A percentile compares a stretch with the other conserved stretches of the same genome.
These are phyloP conservation scores for Mangifera indica DNA, from an alignment of 345 rosid genomes.

Conservation along the genomic window DNA sequence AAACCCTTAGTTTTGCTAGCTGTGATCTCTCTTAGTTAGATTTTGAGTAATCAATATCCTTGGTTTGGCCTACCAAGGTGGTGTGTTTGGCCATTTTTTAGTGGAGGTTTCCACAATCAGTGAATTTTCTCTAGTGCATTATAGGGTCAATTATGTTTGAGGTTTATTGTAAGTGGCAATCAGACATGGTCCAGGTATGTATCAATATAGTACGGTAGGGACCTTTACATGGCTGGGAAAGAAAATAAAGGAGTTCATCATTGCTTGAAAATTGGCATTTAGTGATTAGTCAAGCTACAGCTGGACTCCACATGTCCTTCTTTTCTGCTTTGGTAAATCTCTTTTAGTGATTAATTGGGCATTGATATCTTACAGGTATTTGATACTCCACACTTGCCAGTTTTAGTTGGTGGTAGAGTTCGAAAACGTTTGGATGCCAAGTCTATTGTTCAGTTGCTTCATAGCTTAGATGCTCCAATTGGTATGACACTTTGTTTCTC, in stretches of 20 bases:
- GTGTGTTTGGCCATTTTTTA: too few relatives aligned
- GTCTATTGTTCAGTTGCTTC: conserved; percentile 72
- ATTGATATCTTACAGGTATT: conserved; percentile 50
- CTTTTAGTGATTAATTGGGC: neutral
- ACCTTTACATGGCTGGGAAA: conserved; percentile 23
- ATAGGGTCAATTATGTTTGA: too few relatives aligned
- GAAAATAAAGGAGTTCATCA: neutral
- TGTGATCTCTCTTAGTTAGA: too few relatives aligned
- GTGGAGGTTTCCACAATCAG: too few relatives aligned
- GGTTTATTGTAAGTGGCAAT: neutral
- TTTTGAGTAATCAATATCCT: too few relatives aligned
- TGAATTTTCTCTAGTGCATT: too few relatives aligned
- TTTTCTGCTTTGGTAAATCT: neutral
- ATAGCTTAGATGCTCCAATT: conserved; percentile 56
- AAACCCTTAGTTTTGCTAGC: too few relatives aligned
- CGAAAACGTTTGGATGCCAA: conserved; percentile 79
- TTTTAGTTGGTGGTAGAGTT: conserved; percentile 61
- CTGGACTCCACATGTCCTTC: conserved; percentile 6
- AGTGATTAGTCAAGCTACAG: conserved; percentile 11
- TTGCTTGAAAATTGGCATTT: conserved; percentile 10
- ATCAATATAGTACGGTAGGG: neutral
- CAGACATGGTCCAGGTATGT: conserved; percentile 17
- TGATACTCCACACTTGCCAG: conserved; percentile 73
- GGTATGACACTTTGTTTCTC: conserved; percentile 39
- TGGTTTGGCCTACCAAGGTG: too few relatives aligned